These are phyloP conservation scores for Lactifluus volemus DNA, from an alignment of 768 basidiomycete genomes.

Conservation along the genomic window DNA sequence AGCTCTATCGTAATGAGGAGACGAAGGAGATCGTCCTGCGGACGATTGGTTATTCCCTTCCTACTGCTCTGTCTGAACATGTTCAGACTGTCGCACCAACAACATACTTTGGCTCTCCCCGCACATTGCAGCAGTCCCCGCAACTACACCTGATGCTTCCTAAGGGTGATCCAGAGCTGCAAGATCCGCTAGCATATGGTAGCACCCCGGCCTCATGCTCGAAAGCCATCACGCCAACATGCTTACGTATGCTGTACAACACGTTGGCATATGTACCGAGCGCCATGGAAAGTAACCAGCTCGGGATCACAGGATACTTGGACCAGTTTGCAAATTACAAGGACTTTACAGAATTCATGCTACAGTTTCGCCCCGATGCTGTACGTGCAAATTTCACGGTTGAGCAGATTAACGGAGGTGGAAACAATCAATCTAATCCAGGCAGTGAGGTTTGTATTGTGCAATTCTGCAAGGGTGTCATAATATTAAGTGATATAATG, in stretches of 20 bases:
- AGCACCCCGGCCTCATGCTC: too few relatives aligned
- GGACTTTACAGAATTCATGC: constrained; percentile 42
- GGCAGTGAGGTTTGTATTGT: constrained; percentile 41
- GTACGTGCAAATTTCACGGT: background rate
- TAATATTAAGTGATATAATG: background rate
- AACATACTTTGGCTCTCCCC: constrained; percentile 44
- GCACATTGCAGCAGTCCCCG: too few relatives aligned
- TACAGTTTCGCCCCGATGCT: background rate
- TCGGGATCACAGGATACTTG: constrained; percentile 39
- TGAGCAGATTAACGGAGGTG: background rate
- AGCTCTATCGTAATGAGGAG: too few relatives aligned
- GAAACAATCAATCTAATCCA: constrained; percentile 31
- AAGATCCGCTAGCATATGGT: constrained; percentile 1
- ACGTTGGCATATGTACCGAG: constrained; percentile 26
- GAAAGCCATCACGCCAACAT: too few relatives aligned
- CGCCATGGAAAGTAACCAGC: constrained; percentile 24
- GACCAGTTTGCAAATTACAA: constrained; percentile 40
- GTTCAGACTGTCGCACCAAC: constrained; percentile 50
- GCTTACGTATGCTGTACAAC: constrained; percentile 29
- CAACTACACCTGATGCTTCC: constrained; percentile 30
- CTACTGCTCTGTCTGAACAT: constrained; percentile 28
- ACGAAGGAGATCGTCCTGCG: too few relatives aligned
- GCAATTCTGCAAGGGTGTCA: background rate
- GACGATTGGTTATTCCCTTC: too few relatives aligned
- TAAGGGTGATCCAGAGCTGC: constrained; percentile 25